Evolutionary conservation across 371 early-diverging fungal species (phyloP).

Genomic region (Apophysomyces trapeziformis): DNA sequence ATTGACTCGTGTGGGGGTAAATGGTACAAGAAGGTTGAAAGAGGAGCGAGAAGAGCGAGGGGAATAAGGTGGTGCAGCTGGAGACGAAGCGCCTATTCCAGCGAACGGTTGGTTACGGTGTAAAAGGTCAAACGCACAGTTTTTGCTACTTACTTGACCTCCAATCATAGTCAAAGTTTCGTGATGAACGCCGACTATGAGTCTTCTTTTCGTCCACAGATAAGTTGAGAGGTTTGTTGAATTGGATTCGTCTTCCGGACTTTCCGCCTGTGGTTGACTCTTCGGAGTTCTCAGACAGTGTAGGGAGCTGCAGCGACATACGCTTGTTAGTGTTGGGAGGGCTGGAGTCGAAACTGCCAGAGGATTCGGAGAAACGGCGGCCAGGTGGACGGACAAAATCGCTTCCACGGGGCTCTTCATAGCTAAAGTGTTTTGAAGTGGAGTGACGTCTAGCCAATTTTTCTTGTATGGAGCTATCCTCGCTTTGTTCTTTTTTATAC

Average conservation of each 20-base stretch:
- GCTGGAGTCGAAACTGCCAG: conserved; percentile 18
- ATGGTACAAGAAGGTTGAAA: conserved; percentile 49
- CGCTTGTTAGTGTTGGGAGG: conserved; percentile 33
- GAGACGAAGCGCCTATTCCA: conserved; percentile 14
- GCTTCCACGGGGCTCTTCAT: neutral
- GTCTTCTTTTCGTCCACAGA: conserved; percentile 30
- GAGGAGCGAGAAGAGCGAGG: conserved; percentile 28
- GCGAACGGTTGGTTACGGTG: conserved; percentile 15
- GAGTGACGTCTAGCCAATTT: conserved; percentile 11
- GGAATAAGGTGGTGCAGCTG: conserved; percentile 17
- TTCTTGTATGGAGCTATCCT: neutral
- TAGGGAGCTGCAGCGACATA: conserved; percentile 46
- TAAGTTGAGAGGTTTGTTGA: conserved; percentile 40
- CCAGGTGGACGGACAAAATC: conserved; percentile 5
- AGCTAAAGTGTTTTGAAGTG: conserved; percentile 2
- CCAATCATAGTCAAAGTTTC: conserved; percentile 53
- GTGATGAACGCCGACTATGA: conserved; percentile 38
- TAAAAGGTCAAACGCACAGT: neutral
- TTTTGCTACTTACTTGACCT: conserved; percentile 33
- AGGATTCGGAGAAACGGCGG: conserved; percentile 23
- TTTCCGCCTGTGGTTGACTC: conserved; percentile 13
- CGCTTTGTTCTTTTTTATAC: conserved; percentile 25
- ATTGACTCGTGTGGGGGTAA: conserved; percentile 57
- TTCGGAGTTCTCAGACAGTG: conserved; percentile 40
- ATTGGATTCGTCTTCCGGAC: conserved; percentile 29